phyloP scores from a whole-genome alignment of 176 grass and related monocot species.

The Coix lacrymajobi region DNA sequence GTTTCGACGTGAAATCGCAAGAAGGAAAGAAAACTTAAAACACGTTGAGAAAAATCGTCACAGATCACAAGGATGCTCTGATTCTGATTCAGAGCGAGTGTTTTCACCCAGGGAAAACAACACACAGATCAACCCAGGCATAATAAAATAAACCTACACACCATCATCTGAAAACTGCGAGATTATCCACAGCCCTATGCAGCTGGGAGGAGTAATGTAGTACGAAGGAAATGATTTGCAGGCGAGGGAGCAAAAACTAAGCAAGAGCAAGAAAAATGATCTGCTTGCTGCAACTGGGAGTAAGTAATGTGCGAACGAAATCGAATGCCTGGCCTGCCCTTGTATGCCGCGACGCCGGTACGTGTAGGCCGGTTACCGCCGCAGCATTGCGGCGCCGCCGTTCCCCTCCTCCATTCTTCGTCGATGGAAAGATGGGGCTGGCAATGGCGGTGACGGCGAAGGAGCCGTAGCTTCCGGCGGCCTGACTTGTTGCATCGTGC shows the following conservation, averaged over 20 bases:
- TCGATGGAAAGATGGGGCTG: background rate
- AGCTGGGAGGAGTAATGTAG: background rate
- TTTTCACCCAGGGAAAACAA: background rate
- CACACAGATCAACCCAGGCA: slow-evolving; percentile 20
- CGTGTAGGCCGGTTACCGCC: background rate
- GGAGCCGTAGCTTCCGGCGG: background rate
- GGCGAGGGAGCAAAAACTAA: background rate
- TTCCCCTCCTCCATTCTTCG: slow-evolving; percentile 1
- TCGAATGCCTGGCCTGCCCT: slow-evolving; percentile 52
- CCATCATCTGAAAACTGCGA: slow-evolving; percentile 3
- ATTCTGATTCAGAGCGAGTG: background rate
- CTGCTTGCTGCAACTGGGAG: slow-evolving; percentile 1
- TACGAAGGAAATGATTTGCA: background rate
- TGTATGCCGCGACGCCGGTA: slow-evolving; percentile 41
- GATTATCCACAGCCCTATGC: slow-evolving; percentile 29
- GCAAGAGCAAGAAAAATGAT: background rate
- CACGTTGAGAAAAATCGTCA: background rate
- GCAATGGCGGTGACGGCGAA: slow-evolving; percentile 13
- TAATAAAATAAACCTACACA: background rate
- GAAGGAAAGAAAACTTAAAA: background rate
- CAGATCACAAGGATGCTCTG: background rate
- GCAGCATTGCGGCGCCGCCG: background rate
- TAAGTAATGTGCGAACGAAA: slow-evolving; percentile 12
- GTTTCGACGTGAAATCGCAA: background rate
- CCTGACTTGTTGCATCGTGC: slow-evolving; percentile 14